Evolutionary conservation across 1,284 basidiomycete genomes (phyloP).

Genomic region (Cutaneotrichosporon cutaneum): DNA sequence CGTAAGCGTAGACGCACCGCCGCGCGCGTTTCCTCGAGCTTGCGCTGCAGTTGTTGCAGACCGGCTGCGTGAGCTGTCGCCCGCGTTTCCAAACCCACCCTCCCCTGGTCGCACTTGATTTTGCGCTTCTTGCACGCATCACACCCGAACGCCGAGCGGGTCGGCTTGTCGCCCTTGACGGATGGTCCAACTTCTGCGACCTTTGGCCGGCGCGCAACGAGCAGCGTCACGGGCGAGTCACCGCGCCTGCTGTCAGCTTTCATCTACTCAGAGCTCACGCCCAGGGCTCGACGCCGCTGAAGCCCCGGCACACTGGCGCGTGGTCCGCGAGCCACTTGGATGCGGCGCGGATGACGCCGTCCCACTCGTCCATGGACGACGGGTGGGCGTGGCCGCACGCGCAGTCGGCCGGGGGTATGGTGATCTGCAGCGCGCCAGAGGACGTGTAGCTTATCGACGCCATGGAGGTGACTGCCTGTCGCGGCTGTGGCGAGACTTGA

Average conservation of each 20-base stretch:
- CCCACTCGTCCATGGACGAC: slow-evolving; percentile 13
- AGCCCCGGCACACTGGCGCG: slow-evolving; percentile 17
- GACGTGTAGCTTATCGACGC: slow-evolving; percentile 8
- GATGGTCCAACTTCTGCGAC: background rate
- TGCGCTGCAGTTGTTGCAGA: slow-evolving; percentile 19
- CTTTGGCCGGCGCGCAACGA: slow-evolving; percentile 6
- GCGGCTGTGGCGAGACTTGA: background rate
- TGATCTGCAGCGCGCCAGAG: slow-evolving; percentile 11
- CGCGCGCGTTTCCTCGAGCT: slow-evolving; percentile 15
- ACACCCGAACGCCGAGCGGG: slow-evolving; percentile 21
- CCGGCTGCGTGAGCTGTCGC: slow-evolving; percentile 9
- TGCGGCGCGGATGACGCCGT: slow-evolving; percentile 11
- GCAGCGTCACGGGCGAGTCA: slow-evolving; percentile 1
- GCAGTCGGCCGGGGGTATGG: slow-evolving; percentile 2
- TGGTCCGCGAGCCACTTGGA: slow-evolving; percentile 15
- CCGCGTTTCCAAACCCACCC: slow-evolving; percentile 2
- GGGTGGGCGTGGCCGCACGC: slow-evolving; percentile 16
- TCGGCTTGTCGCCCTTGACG: slow-evolving; percentile 3
- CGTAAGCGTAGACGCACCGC: slow-evolving; percentile 21
- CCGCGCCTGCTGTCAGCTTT: slow-evolving; percentile 11
- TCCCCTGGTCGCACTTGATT: slow-evolving; percentile 21
- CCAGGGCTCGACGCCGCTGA: slow-evolving; percentile 20
- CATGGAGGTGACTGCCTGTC: background rate
- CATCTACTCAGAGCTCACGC: slow-evolving; percentile 13
- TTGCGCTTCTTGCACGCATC: slow-evolving; percentile 21